A percentile compares a stretch with the other conserved stretches of the same genome.
phyloP scores from a whole-genome alignment of 768 basidiomycete genomes.

The Naematelia aurantialba region DNA sequence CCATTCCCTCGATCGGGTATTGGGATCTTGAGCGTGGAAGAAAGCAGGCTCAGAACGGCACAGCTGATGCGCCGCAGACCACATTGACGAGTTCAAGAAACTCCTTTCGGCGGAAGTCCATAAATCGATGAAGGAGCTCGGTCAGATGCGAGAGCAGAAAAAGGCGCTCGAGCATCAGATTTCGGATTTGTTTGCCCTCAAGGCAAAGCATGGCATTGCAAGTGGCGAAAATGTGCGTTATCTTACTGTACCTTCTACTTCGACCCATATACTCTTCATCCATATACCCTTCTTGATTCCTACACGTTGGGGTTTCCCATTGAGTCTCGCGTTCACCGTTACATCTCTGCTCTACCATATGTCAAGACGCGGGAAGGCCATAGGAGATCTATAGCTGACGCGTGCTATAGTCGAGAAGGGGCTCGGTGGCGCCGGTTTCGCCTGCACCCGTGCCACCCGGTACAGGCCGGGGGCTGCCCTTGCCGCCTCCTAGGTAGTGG shows the following conservation, averaged over 20 bases:
- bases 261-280: too few species aligned
- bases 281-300: background rate
- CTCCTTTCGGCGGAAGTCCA: slow-evolving; percentile 71
- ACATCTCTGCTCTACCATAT: background rate
- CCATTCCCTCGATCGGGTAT: slow-evolving; percentile 5
- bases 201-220: slow-evolving; percentile 41
- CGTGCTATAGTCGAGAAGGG: slow-evolving; percentile 9
- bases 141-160: slow-evolving; percentile 46
- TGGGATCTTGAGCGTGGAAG: background rate
- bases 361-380: background rate
- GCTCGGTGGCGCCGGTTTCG: slow-evolving; percentile 5
- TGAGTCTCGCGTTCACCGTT: background rate
- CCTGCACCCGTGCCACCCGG: slow-evolving; percentile 7
- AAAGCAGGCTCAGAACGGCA: background rate
- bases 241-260: background rate
- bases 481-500: slow-evolving; percentile 11
- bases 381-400: slow-evolving; percentile 1
- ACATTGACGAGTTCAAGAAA: slow-evolving; percentile 83
- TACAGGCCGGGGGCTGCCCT: slow-evolving; percentile 14
- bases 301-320: background rate
- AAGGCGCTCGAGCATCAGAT: slow-evolving; percentile 46
- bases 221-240: slow-evolving; percentile 30
- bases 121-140: slow-evolving; percentile 68
- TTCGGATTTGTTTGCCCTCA: slow-evolving; percentile 48
- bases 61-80: slow-evolving; percentile 55